phyloP scores from a whole-genome alignment of 164 flowering plant species.

The Cinnamomum micranthum region DNA sequence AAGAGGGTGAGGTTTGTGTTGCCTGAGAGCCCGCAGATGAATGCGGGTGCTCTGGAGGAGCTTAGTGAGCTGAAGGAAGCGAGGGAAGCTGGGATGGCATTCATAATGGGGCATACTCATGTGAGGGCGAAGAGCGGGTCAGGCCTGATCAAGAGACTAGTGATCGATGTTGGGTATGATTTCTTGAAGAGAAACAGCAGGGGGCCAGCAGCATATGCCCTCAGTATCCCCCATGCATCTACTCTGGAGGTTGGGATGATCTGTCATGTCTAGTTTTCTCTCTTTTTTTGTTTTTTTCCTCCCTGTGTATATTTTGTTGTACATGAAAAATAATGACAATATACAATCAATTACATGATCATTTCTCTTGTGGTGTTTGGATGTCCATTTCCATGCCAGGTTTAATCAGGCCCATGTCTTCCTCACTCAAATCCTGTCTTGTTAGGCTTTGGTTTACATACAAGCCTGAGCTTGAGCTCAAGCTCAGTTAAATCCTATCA shows the following conservation, averaged over 20 bases:
- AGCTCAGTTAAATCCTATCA: too few species aligned
- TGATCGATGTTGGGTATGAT: constrained; percentile 65
- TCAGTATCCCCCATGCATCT: constrained; percentile 71
- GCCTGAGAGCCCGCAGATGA: constrained; percentile 73
- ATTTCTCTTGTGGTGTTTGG: background rate
- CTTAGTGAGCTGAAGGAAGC: constrained; percentile 77
- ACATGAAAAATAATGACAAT: background rate
- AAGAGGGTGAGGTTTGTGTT: constrained; percentile 71
- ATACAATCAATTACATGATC: background rate
- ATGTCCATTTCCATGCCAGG: too few species aligned
- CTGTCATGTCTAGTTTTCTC: constrained; percentile 35
- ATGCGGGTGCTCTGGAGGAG: constrained; percentile 45
- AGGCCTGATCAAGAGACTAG: constrained; percentile 57
- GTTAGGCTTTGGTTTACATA: too few species aligned
- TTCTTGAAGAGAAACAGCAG: constrained; percentile 80
- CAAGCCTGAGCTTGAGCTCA: too few species aligned
- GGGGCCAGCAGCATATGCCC: constrained; percentile 37
- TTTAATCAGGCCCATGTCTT: too few species aligned
- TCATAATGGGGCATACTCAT: constrained; percentile 71
- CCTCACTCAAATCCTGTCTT: too few species aligned
- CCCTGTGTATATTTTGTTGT: background rate
- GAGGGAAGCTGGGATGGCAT: constrained; percentile 81
- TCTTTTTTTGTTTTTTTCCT: too few species aligned
- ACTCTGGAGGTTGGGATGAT: constrained; percentile 90
- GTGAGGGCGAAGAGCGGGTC: constrained; percentile 80